These are phyloP conservation scores for Austroboletus niveus DNA, from an alignment of 1,284 basidiomycete species.

Conservation along the genomic window DNA sequence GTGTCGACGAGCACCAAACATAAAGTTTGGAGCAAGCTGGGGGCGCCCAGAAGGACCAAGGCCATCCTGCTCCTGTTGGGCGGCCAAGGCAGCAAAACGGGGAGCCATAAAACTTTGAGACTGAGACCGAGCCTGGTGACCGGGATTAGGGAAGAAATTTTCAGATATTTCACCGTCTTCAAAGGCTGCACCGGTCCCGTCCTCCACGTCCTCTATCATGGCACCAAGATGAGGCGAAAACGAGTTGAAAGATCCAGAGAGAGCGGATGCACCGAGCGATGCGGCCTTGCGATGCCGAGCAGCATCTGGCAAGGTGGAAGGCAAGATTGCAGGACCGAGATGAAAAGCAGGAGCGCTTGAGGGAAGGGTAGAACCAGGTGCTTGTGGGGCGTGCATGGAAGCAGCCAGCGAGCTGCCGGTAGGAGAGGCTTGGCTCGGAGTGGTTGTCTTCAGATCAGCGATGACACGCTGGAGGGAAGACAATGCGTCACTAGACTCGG, in stretches of 20 bases:
- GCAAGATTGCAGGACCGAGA: slow-evolving; percentile 59
- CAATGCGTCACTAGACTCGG: slow-evolving; percentile 69
- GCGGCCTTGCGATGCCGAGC: slow-evolving; percentile 76
- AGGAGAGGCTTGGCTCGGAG: slow-evolving; percentile 42
- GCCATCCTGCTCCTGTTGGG: slow-evolving; percentile 67
- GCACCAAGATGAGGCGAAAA: slow-evolving; percentile 76
- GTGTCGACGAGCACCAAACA: slow-evolving; percentile 77
- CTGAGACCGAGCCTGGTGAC: slow-evolving; percentile 69
- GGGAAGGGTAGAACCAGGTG: slow-evolving; percentile 50
- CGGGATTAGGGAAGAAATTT: slow-evolving; percentile 43
- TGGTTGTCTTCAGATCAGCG: slow-evolving; percentile 76
- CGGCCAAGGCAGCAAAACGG: slow-evolving; percentile 81
- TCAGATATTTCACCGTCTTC: slow-evolving; percentile 80
- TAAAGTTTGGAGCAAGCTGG: slow-evolving; percentile 85
- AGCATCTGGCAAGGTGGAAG: slow-evolving; percentile 46
- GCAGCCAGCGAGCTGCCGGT: slow-evolving; percentile 41
- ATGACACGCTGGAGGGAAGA: slow-evolving; percentile 81
- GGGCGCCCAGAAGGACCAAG: slow-evolving; percentile 82
- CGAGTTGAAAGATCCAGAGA: slow-evolving; percentile 60
- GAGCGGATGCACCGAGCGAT: slow-evolving; percentile 60
- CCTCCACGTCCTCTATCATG: slow-evolving; percentile 80
- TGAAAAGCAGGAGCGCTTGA: slow-evolving; percentile 69
- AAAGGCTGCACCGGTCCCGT: slow-evolving; percentile 46
- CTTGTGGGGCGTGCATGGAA: slow-evolving; percentile 46
- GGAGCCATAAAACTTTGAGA: slow-evolving; percentile 83